These are phyloP conservation scores for Heritiera fomes DNA, from an alignment of 345 rosid genomes.

Conservation along the genomic window DNA sequence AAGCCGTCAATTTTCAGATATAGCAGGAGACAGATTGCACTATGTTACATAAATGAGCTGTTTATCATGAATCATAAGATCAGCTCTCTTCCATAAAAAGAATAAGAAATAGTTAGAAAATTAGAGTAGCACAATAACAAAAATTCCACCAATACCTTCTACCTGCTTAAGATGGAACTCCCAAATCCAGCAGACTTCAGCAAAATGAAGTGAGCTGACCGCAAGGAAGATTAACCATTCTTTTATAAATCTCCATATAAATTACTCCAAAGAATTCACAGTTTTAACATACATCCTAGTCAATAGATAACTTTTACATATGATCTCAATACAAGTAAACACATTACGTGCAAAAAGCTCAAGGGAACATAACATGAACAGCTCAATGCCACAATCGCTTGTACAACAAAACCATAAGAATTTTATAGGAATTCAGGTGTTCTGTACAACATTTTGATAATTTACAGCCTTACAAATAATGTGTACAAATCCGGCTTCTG, in stretches of 20 bases:
- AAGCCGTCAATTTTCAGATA: slow-evolving; percentile 23
- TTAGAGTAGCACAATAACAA: slow-evolving; percentile 4
- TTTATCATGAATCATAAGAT: not conserved
- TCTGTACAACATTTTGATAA: slow-evolving; percentile 8
- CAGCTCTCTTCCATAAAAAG: slow-evolving; percentile 12
- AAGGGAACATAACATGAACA: not conserved
- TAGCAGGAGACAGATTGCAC: slow-evolving; percentile 18
- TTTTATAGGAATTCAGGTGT: not conserved
- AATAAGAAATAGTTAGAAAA: slow-evolving; percentile 20
- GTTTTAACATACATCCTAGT: slow-evolving; percentile 14
- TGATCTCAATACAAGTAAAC: not conserved
- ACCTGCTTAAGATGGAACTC: slow-evolving; percentile 48
- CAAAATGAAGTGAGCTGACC: slow-evolving; percentile 31
- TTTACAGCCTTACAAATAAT: slow-evolving; percentile 11
- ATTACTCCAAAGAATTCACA: not conserved
- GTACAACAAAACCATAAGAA: slow-evolving; percentile 2
- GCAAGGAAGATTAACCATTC: slow-evolving; percentile 22
- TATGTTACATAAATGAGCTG: not conserved
- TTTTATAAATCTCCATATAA: slow-evolving; percentile 22
- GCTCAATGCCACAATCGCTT: slow-evolving; percentile 6
- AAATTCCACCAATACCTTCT: slow-evolving; percentile 34
- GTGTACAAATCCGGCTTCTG: not conserved
- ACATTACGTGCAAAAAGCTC: not conserved
- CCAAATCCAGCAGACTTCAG: slow-evolving; percentile 29
- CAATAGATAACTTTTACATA: not conserved